phyloP scores from a whole-genome alignment of 352 stramenopile species.

The Blastocystis sp. region DNA sequence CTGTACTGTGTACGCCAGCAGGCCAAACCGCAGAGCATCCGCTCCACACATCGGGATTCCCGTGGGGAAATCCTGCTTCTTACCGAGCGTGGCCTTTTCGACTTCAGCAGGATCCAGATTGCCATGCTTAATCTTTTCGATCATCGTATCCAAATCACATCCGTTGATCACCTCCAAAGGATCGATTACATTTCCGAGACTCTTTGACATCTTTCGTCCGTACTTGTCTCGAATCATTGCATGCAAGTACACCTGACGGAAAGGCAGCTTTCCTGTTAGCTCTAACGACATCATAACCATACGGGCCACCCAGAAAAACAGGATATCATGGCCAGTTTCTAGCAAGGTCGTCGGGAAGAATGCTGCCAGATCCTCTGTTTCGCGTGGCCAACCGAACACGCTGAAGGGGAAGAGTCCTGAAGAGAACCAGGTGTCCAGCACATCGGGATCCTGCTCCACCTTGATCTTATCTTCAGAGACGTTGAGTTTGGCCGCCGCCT shows the following conservation, averaged over 20 bases:
- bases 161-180: conserved; percentile 94
- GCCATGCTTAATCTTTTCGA: conserved; percentile 83
- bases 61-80: conserved; percentile 89
- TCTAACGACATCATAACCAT: conserved; percentile 99
- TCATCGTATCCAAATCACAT: conserved; percentile 82
- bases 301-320: conserved; percentile 99
- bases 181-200: conserved; percentile 97
- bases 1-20: conserved; percentile 86
- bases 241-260: conserved; percentile 94
- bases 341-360: conserved; percentile 81
- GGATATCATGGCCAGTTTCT: conserved; percentile 92
- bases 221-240: conserved; percentile 99
- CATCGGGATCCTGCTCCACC: conserved; percentile 91
- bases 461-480: conserved; percentile 70
- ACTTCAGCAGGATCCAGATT: conserved; percentile 93
- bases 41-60: conserved; percentile 94
- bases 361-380: conserved; percentile 72
- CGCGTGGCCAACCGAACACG: conserved; percentile 85
- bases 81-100: conserved; percentile 86
- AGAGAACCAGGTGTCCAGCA: conserved; percentile 99
- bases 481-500: conserved; percentile 72
- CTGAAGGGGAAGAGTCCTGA: conserved; percentile 89
- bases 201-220: conserved; percentile 99
- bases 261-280: conserved; percentile 89
- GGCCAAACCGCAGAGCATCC: conserved; percentile 91